Evolutionary conservation across 805 yeast genomes (phyloP).

Genomic region (Wickerhamomyces silvicola): DNA sequence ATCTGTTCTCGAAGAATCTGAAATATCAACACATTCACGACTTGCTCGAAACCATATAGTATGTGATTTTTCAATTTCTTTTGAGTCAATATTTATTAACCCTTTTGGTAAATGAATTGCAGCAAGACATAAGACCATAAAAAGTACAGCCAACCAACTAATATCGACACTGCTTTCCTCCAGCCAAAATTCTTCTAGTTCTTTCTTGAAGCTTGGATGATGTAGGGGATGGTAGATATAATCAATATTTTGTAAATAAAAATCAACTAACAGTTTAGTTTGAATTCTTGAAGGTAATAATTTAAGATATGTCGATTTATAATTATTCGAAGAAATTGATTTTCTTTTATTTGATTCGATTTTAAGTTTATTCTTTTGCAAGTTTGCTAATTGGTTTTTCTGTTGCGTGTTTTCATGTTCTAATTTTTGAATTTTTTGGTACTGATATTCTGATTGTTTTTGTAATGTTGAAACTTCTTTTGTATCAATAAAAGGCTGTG

Average conservation of each 20-base stretch:
- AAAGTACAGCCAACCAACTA: slow-evolving; percentile 19
- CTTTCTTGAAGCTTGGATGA: slow-evolving; percentile 20
- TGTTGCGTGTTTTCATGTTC: slow-evolving; percentile 11
- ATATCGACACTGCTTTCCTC: slow-evolving; percentile 16
- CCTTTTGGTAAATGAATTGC: slow-evolving; percentile 24
- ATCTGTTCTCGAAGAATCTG: slow-evolving; percentile 12
- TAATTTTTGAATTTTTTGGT: slow-evolving; percentile 9
- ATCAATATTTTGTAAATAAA: slow-evolving; percentile 22
- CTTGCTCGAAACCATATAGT: slow-evolving; percentile 24
- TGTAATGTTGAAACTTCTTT: slow-evolving; percentile 4
- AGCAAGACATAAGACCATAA: slow-evolving; percentile 20
- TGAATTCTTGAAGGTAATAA: slow-evolving; percentile 20
- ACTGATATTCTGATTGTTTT: slow-evolving; percentile 12
- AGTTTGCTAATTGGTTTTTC: slow-evolving; percentile 3
- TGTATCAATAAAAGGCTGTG: neutral
- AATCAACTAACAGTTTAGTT: slow-evolving; percentile 19
- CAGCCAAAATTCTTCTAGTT: slow-evolving; percentile 18
- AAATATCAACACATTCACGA: slow-evolving; percentile 16
- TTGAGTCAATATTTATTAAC: slow-evolving; percentile 17
- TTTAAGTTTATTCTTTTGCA: slow-evolving; percentile 10
- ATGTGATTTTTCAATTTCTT: slow-evolving; percentile 20
- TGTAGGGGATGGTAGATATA: slow-evolving; percentile 26
- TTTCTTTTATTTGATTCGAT: slow-evolving; percentile 1
- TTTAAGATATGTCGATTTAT: slow-evolving; percentile 14
- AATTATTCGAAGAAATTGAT: slow-evolving; percentile 6